These are phyloP conservation scores for Thelonectria blattea DNA, from an alignment of 2,329 filamentous ascomycete species.

Conservation along the genomic window DNA sequence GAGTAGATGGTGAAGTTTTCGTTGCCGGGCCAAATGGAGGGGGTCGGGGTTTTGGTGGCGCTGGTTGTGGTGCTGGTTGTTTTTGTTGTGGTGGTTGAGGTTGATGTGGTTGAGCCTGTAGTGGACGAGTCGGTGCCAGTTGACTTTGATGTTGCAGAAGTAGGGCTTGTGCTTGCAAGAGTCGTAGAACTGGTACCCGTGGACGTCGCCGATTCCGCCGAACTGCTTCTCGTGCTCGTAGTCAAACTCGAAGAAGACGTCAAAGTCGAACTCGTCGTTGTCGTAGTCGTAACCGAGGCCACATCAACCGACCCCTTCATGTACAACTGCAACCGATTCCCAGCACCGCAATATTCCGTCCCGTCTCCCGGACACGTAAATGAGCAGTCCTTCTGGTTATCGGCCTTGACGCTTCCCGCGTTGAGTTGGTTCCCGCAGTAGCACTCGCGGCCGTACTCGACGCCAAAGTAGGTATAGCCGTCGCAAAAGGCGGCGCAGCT, in stretches of 20 bases:
- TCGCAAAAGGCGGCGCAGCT: constrained; percentile 41
- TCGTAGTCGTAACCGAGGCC: constrained; percentile 3
- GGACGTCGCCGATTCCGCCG: constrained; percentile 3
- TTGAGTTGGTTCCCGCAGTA: constrained; percentile 46
- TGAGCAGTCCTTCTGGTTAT: constrained; percentile 42
- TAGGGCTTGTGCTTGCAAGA: constrained; percentile 4
- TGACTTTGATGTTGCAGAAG: neutral
- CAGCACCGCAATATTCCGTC: constrained; percentile 45
- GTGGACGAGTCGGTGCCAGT: neutral
- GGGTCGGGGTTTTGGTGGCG: constrained; percentile 25
- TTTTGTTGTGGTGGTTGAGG: neutral
- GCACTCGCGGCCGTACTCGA: constrained; percentile 47
- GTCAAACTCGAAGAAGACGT: constrained; percentile 9
- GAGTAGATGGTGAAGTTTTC: constrained; percentile 47
- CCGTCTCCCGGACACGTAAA: constrained; percentile 43
- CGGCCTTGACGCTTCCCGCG: constrained; percentile 35
- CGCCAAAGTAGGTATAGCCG: constrained; percentile 41
- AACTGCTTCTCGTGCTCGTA: constrained; percentile 6
- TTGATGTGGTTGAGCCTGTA: neutral
- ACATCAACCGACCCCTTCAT: constrained; percentile 18
- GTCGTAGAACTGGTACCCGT: neutral
- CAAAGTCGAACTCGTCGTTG: neutral
- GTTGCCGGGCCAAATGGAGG: constrained; percentile 42
- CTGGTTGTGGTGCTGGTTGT: constrained; percentile 4
- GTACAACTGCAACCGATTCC: constrained; percentile 44